Evolutionary conservation across 768 basidiomycete genomes (phyloP), one percentile per base, ranked within the genome.

Genomic region (Macrolepiota dolichaula): DNA sequence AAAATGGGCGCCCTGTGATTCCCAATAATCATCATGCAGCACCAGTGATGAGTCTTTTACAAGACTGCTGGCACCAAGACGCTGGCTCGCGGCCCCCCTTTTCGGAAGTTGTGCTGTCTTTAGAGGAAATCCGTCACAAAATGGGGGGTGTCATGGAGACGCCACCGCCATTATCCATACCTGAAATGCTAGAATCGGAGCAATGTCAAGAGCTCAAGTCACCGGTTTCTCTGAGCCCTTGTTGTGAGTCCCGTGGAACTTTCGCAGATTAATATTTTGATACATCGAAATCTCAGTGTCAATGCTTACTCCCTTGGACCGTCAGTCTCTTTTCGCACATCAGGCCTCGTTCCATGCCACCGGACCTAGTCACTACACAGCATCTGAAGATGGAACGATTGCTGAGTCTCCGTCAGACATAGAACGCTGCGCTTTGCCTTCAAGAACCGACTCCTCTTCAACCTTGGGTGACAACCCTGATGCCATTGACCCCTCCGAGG

Each of bases 21-120:
- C 86, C 86, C 2, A 63, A 63, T 3, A 71, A 77, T n/a, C 75
- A 63, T 37, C 79, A 40, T 71, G 71, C 27, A 74, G 78, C 62
- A 71, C 70, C 29, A 76, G 73, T 83, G 32, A 76, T 77, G 65
- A 72, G 78, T 9, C 73, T 89, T 51, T 72, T 92, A 24, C 71
- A 73, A 11, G 44, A 66, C 3, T 87, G 85, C 64, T 92, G 91
- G 90, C 72, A 78, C 47, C 75, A 72, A 2, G 76, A 83, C 38
- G 83, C 88, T 0, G 67, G 68, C 1, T 62, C 66, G 13, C 79
- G 91, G 1, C 86, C 86, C 1, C 61, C 77, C 0, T 92, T 91
- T 68, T 69, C 76, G 19, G 69, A 71, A 42, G 75, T 91, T 50
- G 79, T 82, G 0, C 66, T 70, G 9, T 79, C 80, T 32, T 59